Evolutionary conservation across 2,329 filamentous ascomycete genomes (phyloP), one percentile per base, ranked within the genome.

Genomic region (Aspergillus pseudoviridinutans): DNA sequence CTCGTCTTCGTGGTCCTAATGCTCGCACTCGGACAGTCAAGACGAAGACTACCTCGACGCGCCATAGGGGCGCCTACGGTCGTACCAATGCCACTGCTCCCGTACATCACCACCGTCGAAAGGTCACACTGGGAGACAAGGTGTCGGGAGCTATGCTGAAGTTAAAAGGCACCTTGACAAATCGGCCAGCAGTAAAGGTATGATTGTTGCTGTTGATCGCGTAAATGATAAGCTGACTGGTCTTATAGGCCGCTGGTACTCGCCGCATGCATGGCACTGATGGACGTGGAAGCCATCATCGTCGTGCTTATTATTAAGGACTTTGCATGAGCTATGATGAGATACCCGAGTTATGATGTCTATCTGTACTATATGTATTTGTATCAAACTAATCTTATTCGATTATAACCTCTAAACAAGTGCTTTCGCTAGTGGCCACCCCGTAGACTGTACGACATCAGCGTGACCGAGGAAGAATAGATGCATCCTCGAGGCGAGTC

Each of bases 181-280:
- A 46, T 24, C n/a, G 42, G 4, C 42, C 42, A 3, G 42, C 42
- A 0, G 42, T 46, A 20, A 46, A 46, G 42, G 42, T 46, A 46
- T 46, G 3, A 20, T 24, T 20, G n/a, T 24, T 24, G n/a, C 42
- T 20, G 42, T 14, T 6, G 1, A 35, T 38, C 1, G 2, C 6
- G 14, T 38, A 6, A 38, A 38, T 90, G 90, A 7, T 24, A 24
- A 9, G 20, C 42, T 46, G 42, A 46, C 20, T 12, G 42, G 42
- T 22, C 25, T 35, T 35, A 35, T 56, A 89, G 86, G 88, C 87
- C 71, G 87, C 88, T 64, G 88, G 88, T 28, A 88, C 87, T 51
- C 81, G 88, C 58, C 82, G 88, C 55, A 90, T 90, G 87, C 83
- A 84, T 64, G 88, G 88, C 44, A 91, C 88, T 50, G 88, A 91